A percentile compares a stretch with the other conserved stretches of the same genome.
These are phyloP conservation scores for Gracilaria gracilis DNA, from an alignment of 23 red algal genomes.

Conservation along the genomic window DNA sequence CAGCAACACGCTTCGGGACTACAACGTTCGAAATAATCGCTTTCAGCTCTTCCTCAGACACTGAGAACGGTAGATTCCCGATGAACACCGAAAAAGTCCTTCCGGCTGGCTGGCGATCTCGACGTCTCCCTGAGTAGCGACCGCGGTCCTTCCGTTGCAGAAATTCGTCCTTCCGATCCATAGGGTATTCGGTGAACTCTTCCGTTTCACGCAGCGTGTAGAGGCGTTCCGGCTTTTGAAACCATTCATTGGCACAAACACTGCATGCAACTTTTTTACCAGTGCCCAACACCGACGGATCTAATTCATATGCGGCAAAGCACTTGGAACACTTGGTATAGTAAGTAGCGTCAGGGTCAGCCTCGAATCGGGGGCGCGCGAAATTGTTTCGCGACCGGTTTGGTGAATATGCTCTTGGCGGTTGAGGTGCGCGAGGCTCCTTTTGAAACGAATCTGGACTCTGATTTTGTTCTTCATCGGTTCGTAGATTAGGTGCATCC, in stretches of 20 bases:
- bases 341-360: slow-evolving; percentile 48
- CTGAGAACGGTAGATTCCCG: slow-evolving; percentile 56
- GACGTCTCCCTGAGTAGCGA: neutral
- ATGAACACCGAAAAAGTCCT: slow-evolving; percentile 52
- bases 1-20: neutral
- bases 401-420: neutral
- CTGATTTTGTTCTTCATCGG: neutral
- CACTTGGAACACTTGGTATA: slow-evolving; percentile 64
- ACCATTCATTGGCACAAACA: slow-evolving; percentile 70
- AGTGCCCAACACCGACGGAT: slow-evolving; percentile 18
- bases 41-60: slow-evolving; percentile 32
- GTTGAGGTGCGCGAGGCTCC: neutral
- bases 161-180: slow-evolving; percentile 57
- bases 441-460: neutral
- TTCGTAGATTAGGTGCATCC: neutral
- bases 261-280: slow-evolving; percentile 57
- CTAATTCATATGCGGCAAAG: slow-evolving; percentile 52
- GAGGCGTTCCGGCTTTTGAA: slow-evolving; percentile 61
- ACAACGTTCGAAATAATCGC: slow-evolving; percentile 28
- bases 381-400: neutral
- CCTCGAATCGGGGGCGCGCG: neutral
- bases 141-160: neutral
- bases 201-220: slow-evolving; percentile 2
- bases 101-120: neutral
- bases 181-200: slow-evolving; percentile 49